A percentile compares a stretch with the other conserved stretches of the same genome.
Conservation (phyloP, 148 eudicot genomes). For the Mesembryanthemum crystallinum region DNA sequence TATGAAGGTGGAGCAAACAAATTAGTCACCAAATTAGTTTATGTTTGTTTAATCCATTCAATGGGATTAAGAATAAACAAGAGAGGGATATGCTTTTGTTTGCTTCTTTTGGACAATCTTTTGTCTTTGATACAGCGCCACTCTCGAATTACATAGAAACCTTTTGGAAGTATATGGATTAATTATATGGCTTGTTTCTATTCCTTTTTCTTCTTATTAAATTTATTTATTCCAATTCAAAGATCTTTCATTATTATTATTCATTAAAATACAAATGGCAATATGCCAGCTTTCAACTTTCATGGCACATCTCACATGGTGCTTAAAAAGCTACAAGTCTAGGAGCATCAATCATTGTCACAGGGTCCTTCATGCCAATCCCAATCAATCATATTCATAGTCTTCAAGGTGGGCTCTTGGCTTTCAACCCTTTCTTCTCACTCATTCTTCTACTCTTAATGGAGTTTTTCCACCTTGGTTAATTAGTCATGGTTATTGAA, state of each 20-base stretch:
- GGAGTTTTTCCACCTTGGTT: too few species aligned
- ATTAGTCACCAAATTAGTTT: neutral
- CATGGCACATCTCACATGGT: conserved; percentile 13
- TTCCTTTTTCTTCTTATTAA: neutral
- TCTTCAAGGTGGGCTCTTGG: neutral
- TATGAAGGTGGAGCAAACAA: neutral
- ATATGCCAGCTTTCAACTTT: conserved; percentile 5
- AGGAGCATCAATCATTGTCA: conserved; percentile 22
- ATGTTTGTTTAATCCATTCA: neutral
- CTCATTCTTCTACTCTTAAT: too few species aligned
- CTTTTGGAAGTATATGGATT: neutral
- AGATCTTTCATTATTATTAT: neutral
- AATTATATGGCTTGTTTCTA: neutral
- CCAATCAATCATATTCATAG: neutral
- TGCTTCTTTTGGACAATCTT: neutral
- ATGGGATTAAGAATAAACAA: neutral
- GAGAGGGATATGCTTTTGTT: neutral
- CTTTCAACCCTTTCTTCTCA: neutral
- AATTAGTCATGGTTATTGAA: too few species aligned
- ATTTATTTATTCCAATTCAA: too few species aligned
- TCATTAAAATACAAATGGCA: neutral
- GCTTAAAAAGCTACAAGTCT: conserved; percentile 16
- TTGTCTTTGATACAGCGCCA: neutral
- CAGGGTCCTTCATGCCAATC: conserved; percentile 3
- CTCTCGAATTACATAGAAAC: neutral